A percentile compares a stretch with the other conserved stretches of the same genome.
phyloP scores from a whole-genome alignment of 208 protist genomes.

The Vickermania spadyakhi region DNA sequence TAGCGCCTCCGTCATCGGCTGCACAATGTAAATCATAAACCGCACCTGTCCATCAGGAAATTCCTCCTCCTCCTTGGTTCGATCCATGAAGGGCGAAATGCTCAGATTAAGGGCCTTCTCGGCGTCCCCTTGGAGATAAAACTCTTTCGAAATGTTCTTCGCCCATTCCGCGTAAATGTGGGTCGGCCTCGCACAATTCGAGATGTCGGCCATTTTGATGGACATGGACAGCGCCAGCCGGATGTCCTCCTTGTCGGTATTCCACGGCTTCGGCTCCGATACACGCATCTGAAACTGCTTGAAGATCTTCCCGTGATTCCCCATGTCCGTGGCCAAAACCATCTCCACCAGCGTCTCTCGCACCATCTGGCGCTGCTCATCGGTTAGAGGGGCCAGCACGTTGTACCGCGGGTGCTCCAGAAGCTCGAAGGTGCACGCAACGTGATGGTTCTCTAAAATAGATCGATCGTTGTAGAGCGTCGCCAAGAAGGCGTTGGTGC shows the following conservation, averaged over 20 bases:
- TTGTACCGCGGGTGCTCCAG: constrained; percentile 72
- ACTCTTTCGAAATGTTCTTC: constrained; percentile 87
- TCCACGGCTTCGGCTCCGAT: constrained; percentile 64
- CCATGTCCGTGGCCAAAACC: constrained; percentile 93
- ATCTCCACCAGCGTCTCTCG: constrained; percentile 88
- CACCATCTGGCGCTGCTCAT: constrained; percentile 67
- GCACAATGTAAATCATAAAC: constrained; percentile 91
- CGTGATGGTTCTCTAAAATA: constrained; percentile 94
- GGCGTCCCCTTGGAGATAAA: constrained; percentile 90
- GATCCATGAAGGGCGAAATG: constrained; percentile 92
- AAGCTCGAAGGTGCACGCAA: constrained; percentile 80
- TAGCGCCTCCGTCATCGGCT: constrained; percentile 83
- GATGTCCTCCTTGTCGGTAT: constrained; percentile 71
- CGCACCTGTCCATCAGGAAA: constrained; percentile 87
- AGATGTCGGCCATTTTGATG: constrained; percentile 94
- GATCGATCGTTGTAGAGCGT: constrained; percentile 91
- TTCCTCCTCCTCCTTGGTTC: constrained; percentile 61
- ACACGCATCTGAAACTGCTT: constrained; percentile 73
- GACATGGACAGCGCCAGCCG: constrained; percentile 85
- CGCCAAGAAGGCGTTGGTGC: constrained; percentile 83
- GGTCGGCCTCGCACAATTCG: constrained; percentile 85
- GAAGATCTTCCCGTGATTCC: constrained; percentile 85
- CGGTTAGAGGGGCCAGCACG: constrained; percentile 66
- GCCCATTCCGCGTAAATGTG: constrained; percentile 88
- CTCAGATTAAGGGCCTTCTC: constrained; percentile 68